Conservation (phyloP, 208 protist genomes). For the Acanthamoeba lenticulata region DNA sequence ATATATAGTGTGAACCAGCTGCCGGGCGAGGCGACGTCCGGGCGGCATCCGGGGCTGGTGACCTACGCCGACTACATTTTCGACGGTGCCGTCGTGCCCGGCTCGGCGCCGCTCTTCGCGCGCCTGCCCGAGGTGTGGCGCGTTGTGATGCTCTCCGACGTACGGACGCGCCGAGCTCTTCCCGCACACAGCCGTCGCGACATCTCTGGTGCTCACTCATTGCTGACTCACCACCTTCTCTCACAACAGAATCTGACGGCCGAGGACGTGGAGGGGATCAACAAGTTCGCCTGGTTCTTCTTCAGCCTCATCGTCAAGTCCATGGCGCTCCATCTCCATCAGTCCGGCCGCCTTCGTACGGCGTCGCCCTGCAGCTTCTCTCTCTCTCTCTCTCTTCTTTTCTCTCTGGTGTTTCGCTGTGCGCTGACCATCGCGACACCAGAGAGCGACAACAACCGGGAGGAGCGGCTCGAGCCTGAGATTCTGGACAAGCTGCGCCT, state of each 20-base stretch:
- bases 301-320: conserved; percentile 35
- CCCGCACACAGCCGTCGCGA: too few species aligned
- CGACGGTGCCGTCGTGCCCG: neutral
- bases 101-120: neutral
- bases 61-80: conserved; percentile 12
- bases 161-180: too few species aligned
- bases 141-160: too few species aligned
- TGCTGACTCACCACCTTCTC: neutral
- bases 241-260: neutral
- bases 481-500: neutral
- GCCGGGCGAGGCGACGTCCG: neutral
- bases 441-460: neutral
- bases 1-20: conserved; percentile 39
- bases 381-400: too few species aligned
- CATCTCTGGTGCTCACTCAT: neutral
- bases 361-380: too few species aligned
- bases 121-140: neutral
- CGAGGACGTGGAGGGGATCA: neutral
- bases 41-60: conserved; percentile 2
- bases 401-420: too few species aligned
- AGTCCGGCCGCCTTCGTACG: neutral
- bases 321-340: neutral
- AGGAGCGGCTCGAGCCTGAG: neutral
- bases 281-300: conserved; percentile 51
- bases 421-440: too few species aligned